Base-by-base conservation (phyloP, 2,329 filamentous ascomycete species). In the Thielaviopsis punctulata region DNA sequence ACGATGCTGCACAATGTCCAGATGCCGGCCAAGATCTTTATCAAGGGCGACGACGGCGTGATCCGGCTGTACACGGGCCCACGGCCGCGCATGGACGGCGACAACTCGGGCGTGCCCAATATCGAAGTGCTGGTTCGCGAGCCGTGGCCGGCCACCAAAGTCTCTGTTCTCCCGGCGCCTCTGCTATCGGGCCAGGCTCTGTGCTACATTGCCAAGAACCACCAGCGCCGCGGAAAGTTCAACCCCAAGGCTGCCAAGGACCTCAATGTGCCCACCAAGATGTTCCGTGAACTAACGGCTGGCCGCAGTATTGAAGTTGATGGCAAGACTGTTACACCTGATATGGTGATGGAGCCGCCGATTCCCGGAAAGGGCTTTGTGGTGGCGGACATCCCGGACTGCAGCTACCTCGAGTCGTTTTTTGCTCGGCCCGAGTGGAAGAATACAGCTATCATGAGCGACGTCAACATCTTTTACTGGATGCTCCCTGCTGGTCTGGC, bases 151-250 rank as follows among this genome's bases (percentile, higher is more conserved):
- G 84, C 77, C 15, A 77, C 83, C 4, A 65, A 73, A 52, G 68
- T 88, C 10, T 63, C 73, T 15, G 66, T 64, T 13, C 72, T 96
- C 2, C 92, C 92, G 0, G 71, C 71, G 0, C 85, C 86, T 0
- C 67, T 70, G 19, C 82, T 81, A 4, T 77, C 77, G 1, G 69
- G 70, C 24, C 79, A 81, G 46, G 81, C 86, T 5, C 70, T 95
- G 59, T 94, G 84, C 54, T 98, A 98, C 65, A 82, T 98, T 54
- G 75, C 94, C 62, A 85, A 86, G 59, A 79, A 78, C 51, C 79
- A 87, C 56, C 72, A 80, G 36, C 75, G 83, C 51, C 78, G 92
- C 51, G 92, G 92, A 50, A 90, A 83, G 60, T 95, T 98, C 61
- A 73, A 86, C 55, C 68, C 77, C 0, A 63, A 73, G 47, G 77